Evolutionary conservation across 2,329 filamentous ascomycete species (phyloP).

Genomic region (Epichloe glyceriae): DNA sequence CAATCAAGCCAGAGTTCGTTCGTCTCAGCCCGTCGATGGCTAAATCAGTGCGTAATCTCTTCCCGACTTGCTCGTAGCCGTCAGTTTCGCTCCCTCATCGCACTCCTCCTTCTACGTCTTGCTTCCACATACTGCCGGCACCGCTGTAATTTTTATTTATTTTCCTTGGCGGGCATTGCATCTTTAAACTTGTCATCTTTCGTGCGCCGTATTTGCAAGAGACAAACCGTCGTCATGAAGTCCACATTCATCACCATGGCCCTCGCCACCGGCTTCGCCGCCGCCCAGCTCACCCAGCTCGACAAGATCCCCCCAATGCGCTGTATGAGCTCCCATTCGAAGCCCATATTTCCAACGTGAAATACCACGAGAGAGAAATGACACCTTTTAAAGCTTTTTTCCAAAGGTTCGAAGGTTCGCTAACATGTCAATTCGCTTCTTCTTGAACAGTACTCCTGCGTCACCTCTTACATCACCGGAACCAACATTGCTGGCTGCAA

Average conservation of each 20-base stretch:
- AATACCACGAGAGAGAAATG: too few species aligned
- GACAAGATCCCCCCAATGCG: conserved; percentile 24
- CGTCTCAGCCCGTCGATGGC: too few species aligned
- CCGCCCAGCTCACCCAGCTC: conserved; percentile 16
- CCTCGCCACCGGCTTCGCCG: conserved; percentile 19
- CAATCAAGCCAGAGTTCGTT: too few species aligned
- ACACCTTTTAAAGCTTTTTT: neutral
- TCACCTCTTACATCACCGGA: conserved; percentile 18
- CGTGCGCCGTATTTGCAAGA: neutral
- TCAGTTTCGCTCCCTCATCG: too few species aligned
- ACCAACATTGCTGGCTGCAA: conserved; percentile 25
- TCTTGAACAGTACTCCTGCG: conserved; percentile 20
- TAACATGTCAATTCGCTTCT: neutral
- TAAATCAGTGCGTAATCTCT: too few species aligned
- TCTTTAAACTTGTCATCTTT: neutral
- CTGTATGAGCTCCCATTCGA: neutral
- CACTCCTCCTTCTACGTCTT: too few species aligned
- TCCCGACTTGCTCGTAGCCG: too few species aligned
- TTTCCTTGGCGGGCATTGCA: neutral
- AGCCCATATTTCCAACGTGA: neutral
- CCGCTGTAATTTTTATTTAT: too few species aligned
- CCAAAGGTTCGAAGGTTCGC: neutral
- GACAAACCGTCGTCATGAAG: conserved; percentile 22
- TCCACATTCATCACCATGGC: conserved; percentile 16
- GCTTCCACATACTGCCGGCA: too few species aligned